Evolutionary conservation across 192 early-diverging fungal species (phyloP).

Genomic region (Kickxella alabastrina): DNA sequence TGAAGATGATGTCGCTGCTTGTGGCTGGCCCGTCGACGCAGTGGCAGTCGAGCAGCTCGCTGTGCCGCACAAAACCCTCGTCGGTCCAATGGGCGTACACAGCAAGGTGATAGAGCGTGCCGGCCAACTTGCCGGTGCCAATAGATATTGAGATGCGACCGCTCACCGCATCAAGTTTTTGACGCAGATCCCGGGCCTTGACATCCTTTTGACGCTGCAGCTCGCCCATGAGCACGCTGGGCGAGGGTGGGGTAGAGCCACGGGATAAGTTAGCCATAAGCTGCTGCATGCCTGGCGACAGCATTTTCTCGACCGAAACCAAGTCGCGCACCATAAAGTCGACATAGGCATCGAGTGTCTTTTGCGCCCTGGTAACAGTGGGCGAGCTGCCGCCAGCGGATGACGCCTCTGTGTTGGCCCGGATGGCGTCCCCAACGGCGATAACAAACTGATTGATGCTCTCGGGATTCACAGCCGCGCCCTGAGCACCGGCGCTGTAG

Average conservation of each 20-base stretch:
- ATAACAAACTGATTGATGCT: slow-evolving; percentile 32
- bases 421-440: slow-evolving; percentile 26
- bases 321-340: slow-evolving; percentile 48
- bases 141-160: slow-evolving; percentile 40
- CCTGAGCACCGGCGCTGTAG: background rate
- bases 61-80: slow-evolving; percentile 22
- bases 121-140: slow-evolving; percentile 18
- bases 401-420: slow-evolving; percentile 1
- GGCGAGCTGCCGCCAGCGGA: background rate
- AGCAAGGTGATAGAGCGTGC: slow-evolving; percentile 22
- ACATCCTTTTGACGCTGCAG: slow-evolving; percentile 18
- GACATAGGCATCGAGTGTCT: slow-evolving; percentile 29
- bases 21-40: slow-evolving; percentile 34
- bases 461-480: slow-evolving; percentile 11
- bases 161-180: slow-evolving; percentile 9
- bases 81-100: slow-evolving; percentile 48
- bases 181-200: slow-evolving; percentile 12
- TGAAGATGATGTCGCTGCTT: slow-evolving; percentile 40
- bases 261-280: slow-evolving; percentile 27
- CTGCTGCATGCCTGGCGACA: slow-evolving; percentile 43
- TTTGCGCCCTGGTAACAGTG: too few species aligned
- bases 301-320: slow-evolving; percentile 31
- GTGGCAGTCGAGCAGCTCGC: slow-evolving; percentile 37
- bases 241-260: slow-evolving; percentile 17
- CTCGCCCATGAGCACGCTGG: slow-evolving; percentile 25